Evolutionary conservation across 2,329 filamentous ascomycete species (phyloP), one percentile per base, ranked within the genome.

Genomic region (Aureobasidium lini): DNA sequence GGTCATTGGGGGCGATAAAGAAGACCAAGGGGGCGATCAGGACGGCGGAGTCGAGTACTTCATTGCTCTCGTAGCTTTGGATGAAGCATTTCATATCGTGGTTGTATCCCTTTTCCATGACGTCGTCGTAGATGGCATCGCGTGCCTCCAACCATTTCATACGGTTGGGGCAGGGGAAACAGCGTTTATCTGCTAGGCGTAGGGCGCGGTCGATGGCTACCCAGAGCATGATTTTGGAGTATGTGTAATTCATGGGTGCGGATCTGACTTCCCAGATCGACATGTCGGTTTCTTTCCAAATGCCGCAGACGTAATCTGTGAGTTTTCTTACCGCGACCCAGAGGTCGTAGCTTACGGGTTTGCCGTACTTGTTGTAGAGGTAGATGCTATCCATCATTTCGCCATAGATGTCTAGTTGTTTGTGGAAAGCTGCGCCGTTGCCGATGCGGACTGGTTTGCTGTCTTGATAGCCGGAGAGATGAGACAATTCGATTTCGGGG

Each of bases 221-320:
- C 88, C 88, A 92, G 23, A 92, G 48, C 85, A 91, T 89, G 63
- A 92, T 80, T 69, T 91, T 89, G n/a, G 85, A 89, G 72, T 91
- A 92, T 13, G 86, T 83, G 65, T 90, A 92, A 67, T 90, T 83
- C 71, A 90, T 87, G 68, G 87, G 87, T 66, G 84, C 76, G 64
- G 88, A 88, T 43, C 88, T 82, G 6, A 90, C 87, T 70, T 92
- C 88, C 88, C 88, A 91, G 66, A 91, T 92, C 2, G 86, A 90
- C 87, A 90, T 90, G 68, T 92, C 88, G 66, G 74, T 72, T 78
- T 83, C 75, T 60, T 85, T 73, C 69, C 85, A 81, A 57, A 90
- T 83, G 0, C 80, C 84, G 62, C 89, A 77, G 39, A 89, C 85
- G 66, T 88, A 88, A 67, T 90, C 86, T 39, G 76, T 74, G 71